Percentiles rank a stretch among this genome's conserved stretches.
These are phyloP conservation scores for Aureobasidium subglaciale DNA, from an alignment of 2,329 filamentous ascomycete genomes.

Conservation along the genomic window DNA sequence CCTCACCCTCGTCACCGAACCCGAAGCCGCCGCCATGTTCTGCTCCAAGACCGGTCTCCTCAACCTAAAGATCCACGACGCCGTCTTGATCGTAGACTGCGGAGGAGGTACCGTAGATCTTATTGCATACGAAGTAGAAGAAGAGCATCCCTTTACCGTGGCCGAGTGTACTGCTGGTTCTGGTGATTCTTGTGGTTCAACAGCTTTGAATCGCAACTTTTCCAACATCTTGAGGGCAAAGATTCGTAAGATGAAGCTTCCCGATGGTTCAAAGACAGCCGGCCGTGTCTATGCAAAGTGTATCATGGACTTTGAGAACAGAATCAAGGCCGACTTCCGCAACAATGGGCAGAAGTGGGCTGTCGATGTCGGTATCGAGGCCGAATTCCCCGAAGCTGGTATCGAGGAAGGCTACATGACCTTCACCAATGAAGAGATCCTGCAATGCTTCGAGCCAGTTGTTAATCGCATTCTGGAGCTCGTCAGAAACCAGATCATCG, in stretches of 20 bases:
- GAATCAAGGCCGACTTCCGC: constrained; percentile 98
- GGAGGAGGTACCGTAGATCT: constrained; percentile 97
- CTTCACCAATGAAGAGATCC: constrained; percentile 97
- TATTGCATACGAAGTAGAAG: constrained; percentile 97
- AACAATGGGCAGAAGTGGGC: constrained; percentile 99
- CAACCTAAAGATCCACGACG: constrained; percentile 96
- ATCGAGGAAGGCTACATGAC: constrained; percentile 99
- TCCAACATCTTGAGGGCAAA: constrained; percentile 96
- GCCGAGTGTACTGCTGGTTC: constrained; percentile 96
- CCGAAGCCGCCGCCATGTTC: constrained; percentile 94
- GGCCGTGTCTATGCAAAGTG: constrained; percentile 98
- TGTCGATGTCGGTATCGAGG: constrained; percentile 96
- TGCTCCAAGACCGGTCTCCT: constrained; percentile 94
- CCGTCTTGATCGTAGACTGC: constrained; percentile 96
- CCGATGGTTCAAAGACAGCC: constrained; percentile 94
- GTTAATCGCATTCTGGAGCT: constrained; percentile 95
- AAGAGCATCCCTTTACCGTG: constrained; percentile 93
- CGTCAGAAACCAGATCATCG: constrained; percentile 96
- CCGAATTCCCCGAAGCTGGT: constrained; percentile 92
- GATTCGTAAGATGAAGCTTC: constrained; percentile 98
- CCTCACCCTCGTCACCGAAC: constrained; percentile 88
- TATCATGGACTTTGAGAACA: constrained; percentile 99
- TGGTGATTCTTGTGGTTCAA: constrained; percentile 97
- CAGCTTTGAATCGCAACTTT: constrained; percentile 94
- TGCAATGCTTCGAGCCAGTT: constrained; percentile 97